Base-by-base conservation (phyloP, 306 rosid genomes). In the Trifolium subterraneum region DNA sequence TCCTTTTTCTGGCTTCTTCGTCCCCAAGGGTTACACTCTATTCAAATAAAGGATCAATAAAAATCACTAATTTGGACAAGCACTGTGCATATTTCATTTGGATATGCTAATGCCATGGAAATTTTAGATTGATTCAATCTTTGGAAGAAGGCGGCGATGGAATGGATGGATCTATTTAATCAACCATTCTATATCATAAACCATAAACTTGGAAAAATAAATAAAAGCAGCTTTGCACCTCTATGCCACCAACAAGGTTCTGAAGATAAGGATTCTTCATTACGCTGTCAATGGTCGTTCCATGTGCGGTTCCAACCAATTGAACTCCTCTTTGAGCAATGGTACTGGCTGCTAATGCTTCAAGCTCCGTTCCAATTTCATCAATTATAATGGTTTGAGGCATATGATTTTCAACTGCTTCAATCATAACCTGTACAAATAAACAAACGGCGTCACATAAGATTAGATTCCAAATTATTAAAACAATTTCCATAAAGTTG, bases 281-380 rank as follows among this genome's bases (percentile, higher is more conserved):
- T 52, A 95, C 80, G 87, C 78, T 95, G 78, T 95, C 99, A 64
- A 95, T 92, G 29, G 96, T 84, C 84, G 89, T 89, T 79, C 99
- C 98, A 77, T 95, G 99, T 6, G 99, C 99, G 50, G 99, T 92
- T 76, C 98, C 99, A 58, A 95, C 98, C 45, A 95, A 87, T 59
- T 95, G 98, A 76, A 95, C 99, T 80, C 99, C 99, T 92, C 99
- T 87, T 86, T 95, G 98, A 82, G 99, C 99, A 82, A 95, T 92
- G 25, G 99, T 95, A 82, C 99, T 90, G 59, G 99, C 98, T 82
- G 99, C 99, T 83, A 95, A 83, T 78, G 99, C 98, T 85, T 95
- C 98, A 62, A 92, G 97, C 68, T 95, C 99, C 1, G 99, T 95
- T 77, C 99, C 99, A 59, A 95, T 95, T 90, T 95, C 99, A 80